Base-by-base conservation (phyloP, 164 flowering plant species). In the Cinnamomum chago region DNA sequence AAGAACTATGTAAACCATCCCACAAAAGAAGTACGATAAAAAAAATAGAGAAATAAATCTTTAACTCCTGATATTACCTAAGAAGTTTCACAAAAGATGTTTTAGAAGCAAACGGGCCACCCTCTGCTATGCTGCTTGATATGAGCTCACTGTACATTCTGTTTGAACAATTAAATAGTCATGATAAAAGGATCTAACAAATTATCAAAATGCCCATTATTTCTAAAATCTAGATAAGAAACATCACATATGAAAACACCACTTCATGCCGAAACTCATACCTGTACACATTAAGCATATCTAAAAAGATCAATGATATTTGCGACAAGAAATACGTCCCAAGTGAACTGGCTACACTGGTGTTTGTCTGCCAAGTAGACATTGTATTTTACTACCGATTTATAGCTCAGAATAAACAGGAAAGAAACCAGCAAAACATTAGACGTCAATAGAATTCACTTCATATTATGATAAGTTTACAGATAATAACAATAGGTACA, bases 141-240 rank as follows among this genome's bases (percentile, higher is more conserved):
- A 95, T 88, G 79, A 95, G 98, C 87, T 95, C 99, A 70, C 99
- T 95, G 70, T 95, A 95, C 99, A 95, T 95, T 84, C 99, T 95
- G 91, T 82, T 72, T 67, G 73, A 82, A 68, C 24, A 70, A 78
- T 33, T 11, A 30, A 50, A 24, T 28, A 24, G 51, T 30, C 64
- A 76, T 72, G 58, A 62, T 55, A 66, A 65, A 27, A 35, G 24
- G 22, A 62, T 33, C 55, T 33, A 35, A 33, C 13, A n/a, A 3
- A 30, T 28, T 23, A 35, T 68, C 15, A 65, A 62, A 50, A 65
- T 5, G 9, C 10, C 10, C 35, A 25, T 12, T 28, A 3, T 52
- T 11, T 20, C 5, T 47, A 18, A 51, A 72, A 51, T 17, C 13
- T 30, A 62, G 60, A 55, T 55, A 70, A 52, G 70, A 52, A 28